Conservation (phyloP, 805 yeast genomes). For the Ogataea chonburiensis region DNA sequence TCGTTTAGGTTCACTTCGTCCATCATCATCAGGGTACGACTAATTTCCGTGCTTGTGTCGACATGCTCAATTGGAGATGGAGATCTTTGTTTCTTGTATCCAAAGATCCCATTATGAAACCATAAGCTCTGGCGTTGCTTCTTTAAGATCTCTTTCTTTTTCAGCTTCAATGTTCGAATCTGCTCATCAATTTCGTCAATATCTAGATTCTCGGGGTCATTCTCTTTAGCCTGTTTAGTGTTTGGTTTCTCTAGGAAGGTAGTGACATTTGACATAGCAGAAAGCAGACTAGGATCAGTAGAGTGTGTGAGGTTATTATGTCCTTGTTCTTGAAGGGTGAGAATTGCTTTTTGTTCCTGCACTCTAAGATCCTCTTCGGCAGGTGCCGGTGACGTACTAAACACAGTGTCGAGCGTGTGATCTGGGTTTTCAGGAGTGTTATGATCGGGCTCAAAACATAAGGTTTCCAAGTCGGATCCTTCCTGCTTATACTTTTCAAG, state of each 20-base stretch:
- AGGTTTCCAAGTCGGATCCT: constrained; percentile 12
- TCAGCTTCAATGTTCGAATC: constrained; percentile 16
- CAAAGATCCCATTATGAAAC: constrained; percentile 16
- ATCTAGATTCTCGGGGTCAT: constrained; percentile 11
- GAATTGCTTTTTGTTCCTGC: neutral
- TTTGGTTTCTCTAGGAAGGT: constrained; percentile 5
- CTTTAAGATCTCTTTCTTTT: constrained; percentile 16
- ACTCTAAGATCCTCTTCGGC: neutral
- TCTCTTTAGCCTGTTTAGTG: constrained; percentile 5
- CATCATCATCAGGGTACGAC: neutral
- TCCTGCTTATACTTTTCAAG: neutral
- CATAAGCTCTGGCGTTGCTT: constrained; percentile 15
- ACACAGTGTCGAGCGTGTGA: constrained; percentile 12
- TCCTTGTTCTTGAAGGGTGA: neutral
- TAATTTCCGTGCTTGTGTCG: constrained; percentile 1
- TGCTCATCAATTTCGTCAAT: constrained; percentile 14
- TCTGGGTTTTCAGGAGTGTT: constrained; percentile 18
- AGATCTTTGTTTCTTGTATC: constrained; percentile 3
- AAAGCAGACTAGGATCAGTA: constrained; percentile 5
- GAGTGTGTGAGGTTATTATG: constrained; percentile 1
- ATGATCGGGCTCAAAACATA: constrained; percentile 26
- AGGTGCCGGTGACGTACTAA: constrained; percentile 1
- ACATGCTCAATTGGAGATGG: neutral
- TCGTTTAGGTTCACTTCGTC: neutral
- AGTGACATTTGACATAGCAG: constrained; percentile 8